Base-by-base conservation (phyloP, 495 filamentous ascomycete genomes). In the Aspergillus incahuasiensis region DNA sequence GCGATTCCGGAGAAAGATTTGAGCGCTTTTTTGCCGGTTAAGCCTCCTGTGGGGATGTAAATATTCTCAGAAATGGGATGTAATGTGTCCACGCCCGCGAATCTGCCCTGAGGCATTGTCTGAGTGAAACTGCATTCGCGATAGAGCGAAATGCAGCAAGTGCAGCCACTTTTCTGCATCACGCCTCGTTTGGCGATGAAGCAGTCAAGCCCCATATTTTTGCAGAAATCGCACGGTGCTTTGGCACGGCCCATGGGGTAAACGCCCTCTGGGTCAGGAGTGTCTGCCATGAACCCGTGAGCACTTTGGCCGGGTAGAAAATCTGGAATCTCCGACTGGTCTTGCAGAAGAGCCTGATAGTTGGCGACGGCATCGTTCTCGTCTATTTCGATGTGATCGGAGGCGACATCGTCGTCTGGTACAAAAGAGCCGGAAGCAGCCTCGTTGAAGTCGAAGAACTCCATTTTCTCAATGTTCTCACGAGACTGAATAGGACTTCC, bases 91-190 rank as follows among this genome's bases (percentile, higher is more conserved):
- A 79, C 57, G 56, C 81, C 72, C 57, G 79, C 57, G 59, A 79
- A 77, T 55, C 71, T 68, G 58, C 74, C 73, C 32, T 72, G 69
- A 12, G 72, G 68, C 63, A 73, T 73, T 52, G 65, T 68, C 53
- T 74, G 73, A 43, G 71, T 84, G 77, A 91, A 86, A 68, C 86
- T 91, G 74, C 89, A 92, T 54, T 80, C 78, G 42, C 86, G 80
- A 41, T 82, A 88, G 16, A 92, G 76, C 20, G 87, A 87, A 58
- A 87, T 85, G 64, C 90, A 95, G 58, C 86, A 85, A 3, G 87
- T 90, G 69, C 90, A 95, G 22, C 80, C 82, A 52, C 79, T 81
- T 49, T 80, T 80, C 60, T 82, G 80, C 65, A 86, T 80, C 52
- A 79, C 77, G 71, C 86, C 86, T 65, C 88, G 79, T 34, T 79